Conservation (phyloP, 495 filamentous ascomycete species). For the Platismatia glauca region DNA sequence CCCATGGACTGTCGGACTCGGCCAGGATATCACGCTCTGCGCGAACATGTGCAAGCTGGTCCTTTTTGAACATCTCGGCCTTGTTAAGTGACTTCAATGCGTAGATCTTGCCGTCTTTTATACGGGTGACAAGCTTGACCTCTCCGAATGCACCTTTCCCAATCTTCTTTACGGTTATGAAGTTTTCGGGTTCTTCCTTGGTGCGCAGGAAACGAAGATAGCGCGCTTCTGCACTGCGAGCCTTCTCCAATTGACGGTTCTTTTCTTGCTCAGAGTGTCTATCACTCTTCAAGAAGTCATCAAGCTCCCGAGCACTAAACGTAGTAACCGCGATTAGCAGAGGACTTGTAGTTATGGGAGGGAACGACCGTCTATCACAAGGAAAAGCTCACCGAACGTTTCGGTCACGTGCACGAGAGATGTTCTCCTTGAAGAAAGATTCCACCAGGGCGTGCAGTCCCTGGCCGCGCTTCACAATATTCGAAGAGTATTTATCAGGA, state of each 20-base stretch:
- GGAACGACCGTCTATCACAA: not conserved
- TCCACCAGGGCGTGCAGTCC: constrained; percentile 50
- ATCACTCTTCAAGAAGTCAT: constrained; percentile 67
- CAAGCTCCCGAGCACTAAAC: constrained; percentile 76
- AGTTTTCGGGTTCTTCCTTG: constrained; percentile 84
- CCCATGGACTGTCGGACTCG: constrained; percentile 97
- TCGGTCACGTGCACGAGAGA: constrained; percentile 80
- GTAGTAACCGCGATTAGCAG: not conserved
- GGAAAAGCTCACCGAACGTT: constrained; percentile 64
- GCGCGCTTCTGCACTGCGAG: constrained; percentile 74
- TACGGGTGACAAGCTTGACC: constrained; percentile 91
- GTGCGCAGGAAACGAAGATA: constrained; percentile 93
- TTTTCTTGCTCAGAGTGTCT: constrained; percentile 65
- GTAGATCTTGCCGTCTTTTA: constrained; percentile 93
- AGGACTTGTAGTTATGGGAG: not conserved
- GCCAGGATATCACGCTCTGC: constrained; percentile 96
- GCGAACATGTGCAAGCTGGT: constrained; percentile 97
- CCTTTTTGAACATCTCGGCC: constrained; percentile 99
- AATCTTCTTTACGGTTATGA: constrained; percentile 92
- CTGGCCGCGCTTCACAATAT: constrained; percentile 68
- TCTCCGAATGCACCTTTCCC: constrained; percentile 99
- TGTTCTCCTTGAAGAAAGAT: constrained; percentile 93
- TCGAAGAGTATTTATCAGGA: constrained; percentile 68
- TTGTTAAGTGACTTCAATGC: constrained; percentile 98
- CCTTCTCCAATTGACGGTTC: constrained; percentile 65